Percentiles rank a stretch among this genome's conserved stretches.
phyloP scores from a whole-genome alignment of 768 basidiomycete species.

The Serpula lacrymans region DNA sequence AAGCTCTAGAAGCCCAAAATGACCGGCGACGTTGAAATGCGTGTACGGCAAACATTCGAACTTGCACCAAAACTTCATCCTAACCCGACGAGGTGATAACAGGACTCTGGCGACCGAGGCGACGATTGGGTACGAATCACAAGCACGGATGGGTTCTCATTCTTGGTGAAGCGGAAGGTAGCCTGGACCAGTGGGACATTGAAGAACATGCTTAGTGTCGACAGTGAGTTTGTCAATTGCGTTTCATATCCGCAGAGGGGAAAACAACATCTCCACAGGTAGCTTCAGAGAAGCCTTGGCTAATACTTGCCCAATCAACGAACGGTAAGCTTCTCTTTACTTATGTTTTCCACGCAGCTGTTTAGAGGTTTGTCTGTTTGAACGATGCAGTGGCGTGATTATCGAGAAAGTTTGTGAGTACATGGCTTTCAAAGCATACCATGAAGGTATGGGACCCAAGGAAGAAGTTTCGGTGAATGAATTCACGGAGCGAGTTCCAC shows the following conservation, averaged over 20 bases:
- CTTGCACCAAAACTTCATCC: too few relatives aligned
- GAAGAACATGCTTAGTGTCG: conserved; percentile 72
- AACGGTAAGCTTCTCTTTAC: conserved; percentile 49
- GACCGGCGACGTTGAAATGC: conserved; percentile 13
- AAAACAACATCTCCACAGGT: conserved; percentile 36
- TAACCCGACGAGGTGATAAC: too few relatives aligned
- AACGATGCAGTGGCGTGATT: conserved; percentile 44
- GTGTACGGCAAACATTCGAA: conserved; percentile 11
- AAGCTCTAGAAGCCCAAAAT: conserved; percentile 12
- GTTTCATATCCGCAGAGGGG: conserved; percentile 4
- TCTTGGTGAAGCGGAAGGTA: conserved; percentile 71
- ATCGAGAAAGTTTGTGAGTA: conserved; percentile 90
- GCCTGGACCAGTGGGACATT: conserved; percentile 80
- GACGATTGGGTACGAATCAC: conserved; percentile 74
- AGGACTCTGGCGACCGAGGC: too few relatives aligned
- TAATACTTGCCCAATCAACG: conserved; percentile 65
- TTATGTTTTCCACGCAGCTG: background rate
- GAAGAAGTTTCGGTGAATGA: conserved; percentile 78
- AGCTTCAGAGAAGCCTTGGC: conserved; percentile 72
- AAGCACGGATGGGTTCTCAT: conserved; percentile 79
- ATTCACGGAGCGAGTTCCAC: conserved; percentile 77
- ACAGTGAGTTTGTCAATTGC: conserved; percentile 42
- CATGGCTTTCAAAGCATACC: conserved; percentile 80
- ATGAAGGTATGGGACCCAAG: conserved; percentile 63
- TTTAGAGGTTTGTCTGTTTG: conserved; percentile 1